phyloP scores from a whole-genome alignment of 2,329 filamentous ascomycete genomes.

The Diaporthe citriasiana region DNA sequence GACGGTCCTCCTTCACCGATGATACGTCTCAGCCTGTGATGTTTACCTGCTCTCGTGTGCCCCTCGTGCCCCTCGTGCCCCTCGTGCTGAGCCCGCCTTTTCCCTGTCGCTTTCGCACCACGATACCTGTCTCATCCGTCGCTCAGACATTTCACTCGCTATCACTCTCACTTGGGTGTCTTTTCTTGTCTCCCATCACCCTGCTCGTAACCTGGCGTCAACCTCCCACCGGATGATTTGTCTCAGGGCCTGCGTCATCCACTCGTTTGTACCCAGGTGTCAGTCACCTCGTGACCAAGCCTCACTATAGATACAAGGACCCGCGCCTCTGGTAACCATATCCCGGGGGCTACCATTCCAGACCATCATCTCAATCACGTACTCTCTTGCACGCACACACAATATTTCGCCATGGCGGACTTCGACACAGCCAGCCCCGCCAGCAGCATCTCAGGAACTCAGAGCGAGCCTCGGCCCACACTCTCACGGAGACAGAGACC shows the following conservation, averaged over 20 bases:
- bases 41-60: conserved; percentile 30
- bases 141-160: conserved; percentile 31
- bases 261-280: conserved; percentile 28
- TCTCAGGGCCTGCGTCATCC: conserved; percentile 37
- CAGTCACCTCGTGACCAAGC: conserved; percentile 34
- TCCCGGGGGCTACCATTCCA: background rate
- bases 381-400: background rate
- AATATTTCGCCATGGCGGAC: conserved; percentile 15
- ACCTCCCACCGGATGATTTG: conserved; percentile 8
- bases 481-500: conserved; percentile 55
- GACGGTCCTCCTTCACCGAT: conserved; percentile 11
- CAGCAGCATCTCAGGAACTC: background rate
- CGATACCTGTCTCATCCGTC: conserved; percentile 37
- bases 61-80: conserved; percentile 23
- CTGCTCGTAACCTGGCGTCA: conserved; percentile 29
- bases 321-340: conserved; percentile 6
- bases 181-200: conserved; percentile 19
- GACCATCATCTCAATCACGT: background rate
- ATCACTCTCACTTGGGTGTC: background rate
- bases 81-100: conserved; percentile 33
- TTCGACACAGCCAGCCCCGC: conserved; percentile 10
- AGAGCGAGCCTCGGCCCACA: conserved; percentile 43
- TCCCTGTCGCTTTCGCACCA: conserved; percentile 37
- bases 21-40: conserved; percentile 30
- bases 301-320: conserved; percentile 15